Conservation (phyloP, 2,329 filamentous ascomycete species). For the Cercospora zeina region DNA sequence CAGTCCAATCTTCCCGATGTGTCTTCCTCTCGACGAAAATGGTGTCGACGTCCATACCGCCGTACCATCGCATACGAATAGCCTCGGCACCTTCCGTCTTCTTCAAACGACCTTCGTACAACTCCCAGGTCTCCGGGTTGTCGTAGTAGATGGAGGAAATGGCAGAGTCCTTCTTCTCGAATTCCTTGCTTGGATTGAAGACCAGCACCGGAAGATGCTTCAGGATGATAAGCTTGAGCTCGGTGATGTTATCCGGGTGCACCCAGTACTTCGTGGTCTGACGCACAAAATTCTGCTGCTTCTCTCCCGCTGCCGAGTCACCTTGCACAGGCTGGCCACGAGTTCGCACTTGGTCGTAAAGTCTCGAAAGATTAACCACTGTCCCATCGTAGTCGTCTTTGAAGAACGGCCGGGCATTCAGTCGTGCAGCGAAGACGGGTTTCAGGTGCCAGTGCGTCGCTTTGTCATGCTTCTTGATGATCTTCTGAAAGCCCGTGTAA, state of each 20-base stretch:
- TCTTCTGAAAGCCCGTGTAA: constrained; percentile 99
- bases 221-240: constrained; percentile 94
- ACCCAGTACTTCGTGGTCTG: constrained; percentile 99
- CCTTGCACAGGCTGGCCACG: constrained; percentile 89
- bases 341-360: constrained; percentile 93
- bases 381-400: constrained; percentile 98
- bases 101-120: constrained; percentile 91
- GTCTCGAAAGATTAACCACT: constrained; percentile 87
- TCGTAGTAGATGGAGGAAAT: constrained; percentile 99
- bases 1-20: constrained; percentile 98
- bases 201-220: constrained; percentile 97
- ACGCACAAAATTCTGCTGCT: constrained; percentile 91
- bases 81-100: constrained; percentile 98
- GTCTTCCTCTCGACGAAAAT: constrained; percentile 98
- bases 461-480: constrained; percentile 99
- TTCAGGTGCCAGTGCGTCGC: constrained; percentile 88
- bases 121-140: constrained; percentile 87
- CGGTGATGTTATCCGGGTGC: constrained; percentile 95
- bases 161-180: constrained; percentile 83
- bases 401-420: constrained; percentile 97
- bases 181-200: constrained; percentile 97
- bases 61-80: constrained; percentile 95
- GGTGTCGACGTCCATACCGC: constrained; percentile 90
- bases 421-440: constrained; percentile 89
- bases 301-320: constrained; percentile 85